phyloP scores from a whole-genome alignment of 2,329 filamentous ascomycete genomes.

The Penicillium sp. region DNA sequence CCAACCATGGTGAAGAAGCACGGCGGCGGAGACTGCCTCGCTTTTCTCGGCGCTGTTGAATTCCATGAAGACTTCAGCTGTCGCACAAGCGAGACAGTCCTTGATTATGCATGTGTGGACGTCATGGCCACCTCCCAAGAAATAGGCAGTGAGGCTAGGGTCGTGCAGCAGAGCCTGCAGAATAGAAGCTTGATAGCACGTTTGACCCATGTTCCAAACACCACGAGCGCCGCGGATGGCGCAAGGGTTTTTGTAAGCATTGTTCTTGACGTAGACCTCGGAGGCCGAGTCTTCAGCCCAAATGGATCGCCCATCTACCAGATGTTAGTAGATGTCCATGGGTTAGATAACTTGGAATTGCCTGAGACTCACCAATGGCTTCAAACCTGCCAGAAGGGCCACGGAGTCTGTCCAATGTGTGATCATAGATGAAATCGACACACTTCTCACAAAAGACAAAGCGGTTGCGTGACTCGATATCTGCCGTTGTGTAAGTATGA shows the following conservation, averaged over 20 bases:
- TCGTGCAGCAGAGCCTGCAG: slow-evolving; percentile 93
- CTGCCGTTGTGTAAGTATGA: slow-evolving; percentile 22
- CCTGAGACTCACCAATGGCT: slow-evolving; percentile 4
- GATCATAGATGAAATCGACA: slow-evolving; percentile 43
- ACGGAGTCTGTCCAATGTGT: slow-evolving; percentile 38
- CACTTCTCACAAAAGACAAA: slow-evolving; percentile 41
- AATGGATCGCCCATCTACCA: slow-evolving; percentile 33
- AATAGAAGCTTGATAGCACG: slow-evolving; percentile 96
- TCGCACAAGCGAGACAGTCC: slow-evolving; percentile 59
- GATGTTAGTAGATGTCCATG: slow-evolving; percentile 1
- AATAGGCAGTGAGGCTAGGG: slow-evolving; percentile 85
- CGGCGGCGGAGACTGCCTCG: slow-evolving; percentile 85
- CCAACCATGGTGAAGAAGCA: slow-evolving; percentile 66
- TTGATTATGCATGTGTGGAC: slow-evolving; percentile 62
- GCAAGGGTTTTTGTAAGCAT: slow-evolving; percentile 77
- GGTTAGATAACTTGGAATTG: background rate
- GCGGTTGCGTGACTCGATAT: slow-evolving; percentile 42
- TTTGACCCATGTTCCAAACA: slow-evolving; percentile 97
- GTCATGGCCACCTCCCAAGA: slow-evolving; percentile 85
- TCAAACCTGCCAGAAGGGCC: slow-evolving; percentile 18
- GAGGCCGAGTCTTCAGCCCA: slow-evolving; percentile 56
- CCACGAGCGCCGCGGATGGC: slow-evolving; percentile 83
- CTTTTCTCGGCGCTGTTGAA: slow-evolving; percentile 64
- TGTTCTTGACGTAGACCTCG: slow-evolving; percentile 70
- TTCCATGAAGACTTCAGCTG: slow-evolving; percentile 62